Evolutionary conservation across 768 basidiomycete genomes (phyloP), one percentile per base, ranked within the genome.

Genomic region (Harrya chromipes): DNA sequence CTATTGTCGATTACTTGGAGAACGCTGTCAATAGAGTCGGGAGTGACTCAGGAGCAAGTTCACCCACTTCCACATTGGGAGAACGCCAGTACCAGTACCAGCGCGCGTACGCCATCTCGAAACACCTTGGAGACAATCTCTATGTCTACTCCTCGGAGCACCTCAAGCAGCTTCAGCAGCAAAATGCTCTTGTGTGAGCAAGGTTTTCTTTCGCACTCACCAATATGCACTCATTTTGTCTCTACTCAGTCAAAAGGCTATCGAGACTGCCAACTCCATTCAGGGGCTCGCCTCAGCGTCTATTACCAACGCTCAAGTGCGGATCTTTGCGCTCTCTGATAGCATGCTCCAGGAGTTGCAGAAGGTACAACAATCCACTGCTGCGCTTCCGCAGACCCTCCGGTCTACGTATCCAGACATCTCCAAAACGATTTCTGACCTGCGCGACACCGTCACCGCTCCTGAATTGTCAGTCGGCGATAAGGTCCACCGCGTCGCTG

Each of bases 31-130:
- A 79, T 64, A 72, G 67, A 8, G 64, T 70, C 7, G 64, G 68
- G 40, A 70, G 72, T 40, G 78, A 81, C 41, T 74, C 77, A 29
- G 73, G 72, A 16, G 64, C 74, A 7, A 71, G 79, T 26, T 71
- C 72, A 6, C 70, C 78, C 11, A 72, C 75, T 2, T 72, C 81
- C 21, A 65, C 68, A 14, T 63, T 77, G n/a, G 72, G 76, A 11
- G 78, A 83, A 55, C 70, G 77, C 39, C 79, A 86, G 64, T 87
- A 81, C 57, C 90, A 91, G 69, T 87, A 88, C 60, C 86, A 88
- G 63, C 87, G 89, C 40, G 87, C 79, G 40, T 73, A 80, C 53
- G 73, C 74, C 33, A 77, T 92, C 43, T 84, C 87, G 27, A 78
- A 75, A 58, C 79, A 80, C 36, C 72, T 89, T 52, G 76, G 74